These are phyloP conservation scores for Rhododendron williamsianum DNA, from an alignment of 148 eudicot genomes.

Conservation along the genomic window DNA sequence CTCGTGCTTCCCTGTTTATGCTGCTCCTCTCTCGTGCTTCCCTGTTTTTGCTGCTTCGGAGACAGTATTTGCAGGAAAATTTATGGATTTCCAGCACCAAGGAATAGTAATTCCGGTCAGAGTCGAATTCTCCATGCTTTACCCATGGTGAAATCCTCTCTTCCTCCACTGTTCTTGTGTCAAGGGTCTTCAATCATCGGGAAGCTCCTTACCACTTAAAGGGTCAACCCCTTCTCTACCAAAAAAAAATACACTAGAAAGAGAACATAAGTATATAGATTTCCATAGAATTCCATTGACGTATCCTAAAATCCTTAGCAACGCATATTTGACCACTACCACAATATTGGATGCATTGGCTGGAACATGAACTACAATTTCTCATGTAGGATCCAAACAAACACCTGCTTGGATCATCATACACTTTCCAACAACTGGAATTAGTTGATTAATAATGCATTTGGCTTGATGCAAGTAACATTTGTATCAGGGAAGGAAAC, in stretches of 20 bases:
- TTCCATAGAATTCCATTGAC: not conserved
- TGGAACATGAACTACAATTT: not conserved
- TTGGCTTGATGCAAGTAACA: not conserved
- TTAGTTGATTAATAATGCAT: not conserved
- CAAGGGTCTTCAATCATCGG: not conserved
- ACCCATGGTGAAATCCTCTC: not conserved
- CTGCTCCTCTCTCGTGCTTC: not conserved
- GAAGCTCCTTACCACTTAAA: not conserved
- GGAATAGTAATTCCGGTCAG: not conserved
- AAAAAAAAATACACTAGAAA: not conserved
- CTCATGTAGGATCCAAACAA: not conserved
- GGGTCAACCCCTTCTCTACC: not conserved
- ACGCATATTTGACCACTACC: not conserved
- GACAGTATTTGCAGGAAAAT: not conserved
- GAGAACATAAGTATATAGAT: not conserved
- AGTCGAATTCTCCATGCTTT: not conserved
- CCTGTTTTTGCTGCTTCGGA: not conserved
- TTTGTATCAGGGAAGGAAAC: not conserved
- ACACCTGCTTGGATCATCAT: not conserved
- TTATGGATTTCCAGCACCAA: not conserved
- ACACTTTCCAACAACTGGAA: not conserved
- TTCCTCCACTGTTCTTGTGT: not conserved
- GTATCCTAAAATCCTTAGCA: not conserved
- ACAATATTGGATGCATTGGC: not conserved
- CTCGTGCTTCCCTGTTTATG: not conserved